phyloP scores from a whole-genome alignment of 306 rosid genomes.

The Cajanus cajan region DNA sequence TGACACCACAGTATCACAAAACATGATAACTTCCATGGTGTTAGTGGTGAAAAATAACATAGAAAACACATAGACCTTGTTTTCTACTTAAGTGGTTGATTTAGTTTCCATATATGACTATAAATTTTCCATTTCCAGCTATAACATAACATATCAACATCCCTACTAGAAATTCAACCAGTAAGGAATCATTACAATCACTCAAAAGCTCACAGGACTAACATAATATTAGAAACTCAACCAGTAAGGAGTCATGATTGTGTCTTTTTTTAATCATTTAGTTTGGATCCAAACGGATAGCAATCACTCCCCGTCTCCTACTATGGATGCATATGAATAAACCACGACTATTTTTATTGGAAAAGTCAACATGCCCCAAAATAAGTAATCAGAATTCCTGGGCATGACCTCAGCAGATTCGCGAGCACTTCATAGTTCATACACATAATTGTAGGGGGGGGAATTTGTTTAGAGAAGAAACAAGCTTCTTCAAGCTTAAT shows the following conservation, averaged over 20 bases:
- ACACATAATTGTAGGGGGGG: neutral
- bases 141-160: neutral
- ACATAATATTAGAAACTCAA: neutral
- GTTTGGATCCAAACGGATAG: too few relatives aligned
- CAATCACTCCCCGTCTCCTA: neutral
- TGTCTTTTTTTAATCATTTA: neutral
- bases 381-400: neutral
- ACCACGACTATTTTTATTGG: neutral
- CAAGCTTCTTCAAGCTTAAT: neutral
- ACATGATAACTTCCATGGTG: neutral
- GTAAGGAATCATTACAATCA: neutral
- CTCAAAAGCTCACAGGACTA: neutral
- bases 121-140: neutral
- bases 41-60: neutral
- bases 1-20: neutral
- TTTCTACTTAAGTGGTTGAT: conserved; percentile 1
- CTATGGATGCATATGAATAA: neutral
- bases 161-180: too few relatives aligned
- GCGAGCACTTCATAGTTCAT: neutral
- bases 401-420: neutral
- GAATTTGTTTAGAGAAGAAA: neutral
- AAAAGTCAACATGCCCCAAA: neutral
- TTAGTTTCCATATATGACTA: neutral
- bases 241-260: neutral
- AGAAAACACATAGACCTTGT: neutral